phyloP scores from a whole-genome alignment of 768 basidiomycete genomes.

The Suillus variegatus region DNA sequence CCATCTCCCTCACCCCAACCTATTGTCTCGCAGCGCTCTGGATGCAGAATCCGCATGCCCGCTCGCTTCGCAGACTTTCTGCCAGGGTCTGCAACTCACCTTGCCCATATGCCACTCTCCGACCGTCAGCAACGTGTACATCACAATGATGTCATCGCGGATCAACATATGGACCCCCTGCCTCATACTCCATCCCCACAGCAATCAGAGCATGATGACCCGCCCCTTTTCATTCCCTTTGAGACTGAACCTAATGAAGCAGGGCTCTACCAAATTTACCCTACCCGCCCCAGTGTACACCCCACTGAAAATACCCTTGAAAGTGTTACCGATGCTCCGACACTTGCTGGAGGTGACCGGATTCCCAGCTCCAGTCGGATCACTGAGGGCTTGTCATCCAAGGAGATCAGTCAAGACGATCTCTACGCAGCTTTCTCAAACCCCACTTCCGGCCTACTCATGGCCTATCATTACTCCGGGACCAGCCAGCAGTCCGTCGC shows the following conservation, averaged over 20 bases:
- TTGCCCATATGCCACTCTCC: not conserved
- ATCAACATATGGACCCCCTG: not conserved
- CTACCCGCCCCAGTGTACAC: too few species aligned
- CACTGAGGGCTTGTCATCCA: too few species aligned
- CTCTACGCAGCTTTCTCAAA: slow-evolving; percentile 20
- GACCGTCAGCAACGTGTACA: not conserved
- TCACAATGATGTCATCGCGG: not conserved
- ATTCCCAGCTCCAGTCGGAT: too few species aligned
- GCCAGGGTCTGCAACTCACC: not conserved
- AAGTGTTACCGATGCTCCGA: too few species aligned
- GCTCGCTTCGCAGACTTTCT: slow-evolving; percentile 10
- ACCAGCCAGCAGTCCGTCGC: slow-evolving; percentile 23
- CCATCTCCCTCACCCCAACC: not conserved
- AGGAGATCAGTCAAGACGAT: too few species aligned
- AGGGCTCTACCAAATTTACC: too few species aligned
- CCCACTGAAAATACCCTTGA: too few species aligned
- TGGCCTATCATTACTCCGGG: too few species aligned
- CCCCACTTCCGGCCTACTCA: slow-evolving; percentile 15
- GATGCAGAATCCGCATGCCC: slow-evolving; percentile 6
- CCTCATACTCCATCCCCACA: not conserved
- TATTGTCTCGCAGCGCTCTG: slow-evolving; percentile 7
- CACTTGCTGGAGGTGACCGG: too few species aligned
- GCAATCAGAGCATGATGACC: too few species aligned
- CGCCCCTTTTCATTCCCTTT: too few species aligned
- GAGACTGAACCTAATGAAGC: too few species aligned